These are phyloP conservation scores for Jasminum sambac DNA, from an alignment of 257 asterid species.

Conservation along the genomic window DNA sequence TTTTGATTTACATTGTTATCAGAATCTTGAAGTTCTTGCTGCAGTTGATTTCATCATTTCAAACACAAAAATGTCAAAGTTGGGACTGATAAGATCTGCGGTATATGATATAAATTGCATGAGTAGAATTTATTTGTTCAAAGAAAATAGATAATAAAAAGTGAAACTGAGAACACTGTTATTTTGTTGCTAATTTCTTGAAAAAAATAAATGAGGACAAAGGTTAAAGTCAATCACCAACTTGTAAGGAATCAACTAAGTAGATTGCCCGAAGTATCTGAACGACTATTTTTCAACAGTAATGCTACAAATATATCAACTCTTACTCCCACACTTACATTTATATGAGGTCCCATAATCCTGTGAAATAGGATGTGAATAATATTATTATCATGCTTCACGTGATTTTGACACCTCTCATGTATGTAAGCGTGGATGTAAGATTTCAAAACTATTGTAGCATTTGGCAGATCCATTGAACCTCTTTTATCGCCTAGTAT, in stretches of 20 bases:
- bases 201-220: background rate
- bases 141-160: too few species aligned
- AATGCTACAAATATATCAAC: too few species aligned
- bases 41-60: background rate
- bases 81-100: background rate
- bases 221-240: background rate
- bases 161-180: background rate
- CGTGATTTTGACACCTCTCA: too few species aligned
- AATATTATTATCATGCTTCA: too few species aligned
- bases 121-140: background rate
- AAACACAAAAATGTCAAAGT: background rate
- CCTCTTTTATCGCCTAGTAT: background rate
- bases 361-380: too few species aligned
- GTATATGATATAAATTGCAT: background rate
- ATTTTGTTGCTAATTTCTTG: background rate
- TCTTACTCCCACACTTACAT: too few species aligned
- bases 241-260: background rate
- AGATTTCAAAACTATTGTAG: too few species aligned
- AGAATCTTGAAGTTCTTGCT: constrained; percentile 8
- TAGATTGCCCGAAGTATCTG: background rate
- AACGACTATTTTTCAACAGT: too few species aligned
- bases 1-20: constrained; percentile 1
- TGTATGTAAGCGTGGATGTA: too few species aligned
- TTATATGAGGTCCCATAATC: too few species aligned
- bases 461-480: background rate